Conservation (phyloP, 352 stramenopile genomes). For the Globisporangium paroecandrum region DNA sequence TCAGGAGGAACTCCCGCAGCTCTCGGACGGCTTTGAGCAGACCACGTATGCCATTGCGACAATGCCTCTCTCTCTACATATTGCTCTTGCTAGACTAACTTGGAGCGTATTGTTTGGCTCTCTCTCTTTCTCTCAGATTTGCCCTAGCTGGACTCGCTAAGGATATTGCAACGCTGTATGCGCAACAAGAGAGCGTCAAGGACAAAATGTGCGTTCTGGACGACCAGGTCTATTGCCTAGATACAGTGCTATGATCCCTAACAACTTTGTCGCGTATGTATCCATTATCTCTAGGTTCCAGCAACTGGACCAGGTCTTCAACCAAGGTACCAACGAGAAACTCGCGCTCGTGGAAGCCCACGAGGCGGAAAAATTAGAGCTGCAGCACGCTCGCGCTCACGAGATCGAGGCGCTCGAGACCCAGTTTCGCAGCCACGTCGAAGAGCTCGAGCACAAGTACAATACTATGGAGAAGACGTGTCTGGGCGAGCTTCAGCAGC, state of each 20-base stretch:
- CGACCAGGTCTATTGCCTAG: background rate
- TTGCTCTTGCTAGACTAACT: background rate
- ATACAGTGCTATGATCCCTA: background rate
- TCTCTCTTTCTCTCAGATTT: conserved; percentile 16
- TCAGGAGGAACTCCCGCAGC: conserved; percentile 40
- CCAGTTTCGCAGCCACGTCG: conserved; percentile 28
- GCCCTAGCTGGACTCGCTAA: conserved; percentile 35
- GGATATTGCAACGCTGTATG: conserved; percentile 44
- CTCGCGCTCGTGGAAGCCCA: conserved; percentile 35
- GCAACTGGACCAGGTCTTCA: conserved; percentile 38
- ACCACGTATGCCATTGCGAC: conserved; percentile 27
- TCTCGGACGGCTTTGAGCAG: conserved; percentile 31
- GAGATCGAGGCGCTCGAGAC: conserved; percentile 23
- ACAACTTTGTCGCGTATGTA: background rate
- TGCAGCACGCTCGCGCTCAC: conserved; percentile 26
- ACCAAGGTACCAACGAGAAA: conserved; percentile 45
- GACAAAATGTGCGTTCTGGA: conserved; percentile 30
- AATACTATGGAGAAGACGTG: conserved; percentile 27
- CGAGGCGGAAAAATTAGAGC: conserved; percentile 23
- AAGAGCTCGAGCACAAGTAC: conserved; percentile 30
- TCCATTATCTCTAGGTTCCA: conserved; percentile 17
- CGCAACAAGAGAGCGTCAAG: conserved; percentile 34
- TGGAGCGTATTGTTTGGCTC: background rate
- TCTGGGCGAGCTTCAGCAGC: conserved; percentile 31
- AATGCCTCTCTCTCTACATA: background rate